phyloP scores from a whole-genome alignment of 73 alveolate genomes.

The Paramecium primaurelia region DNA sequence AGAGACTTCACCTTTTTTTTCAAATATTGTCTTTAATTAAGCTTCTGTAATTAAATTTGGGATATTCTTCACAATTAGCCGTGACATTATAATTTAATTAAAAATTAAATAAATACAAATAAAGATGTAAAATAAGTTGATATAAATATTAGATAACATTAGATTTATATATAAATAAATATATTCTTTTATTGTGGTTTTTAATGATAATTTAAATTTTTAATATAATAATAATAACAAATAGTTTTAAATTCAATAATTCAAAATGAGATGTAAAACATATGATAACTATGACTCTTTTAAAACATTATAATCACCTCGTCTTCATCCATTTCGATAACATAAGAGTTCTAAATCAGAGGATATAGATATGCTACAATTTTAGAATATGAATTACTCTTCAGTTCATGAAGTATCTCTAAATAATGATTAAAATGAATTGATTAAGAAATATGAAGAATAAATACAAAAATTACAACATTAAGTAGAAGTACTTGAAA shows the following conservation, averaged over 20 bases:
- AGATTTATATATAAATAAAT: background rate
- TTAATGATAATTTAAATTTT: background rate
- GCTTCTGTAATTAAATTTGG: background rate
- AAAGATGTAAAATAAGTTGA: background rate
- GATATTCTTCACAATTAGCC: background rate
- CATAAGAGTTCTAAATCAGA: constrained; percentile 36
- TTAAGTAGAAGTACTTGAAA: background rate
- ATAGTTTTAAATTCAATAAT: background rate
- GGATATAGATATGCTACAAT: background rate
- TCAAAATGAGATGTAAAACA: constrained; percentile 23
- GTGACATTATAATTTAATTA: background rate
- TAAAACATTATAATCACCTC: background rate
- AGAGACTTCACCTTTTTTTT: background rate
- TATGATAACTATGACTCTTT: constrained; percentile 35
- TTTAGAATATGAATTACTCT: constrained; percentile 9
- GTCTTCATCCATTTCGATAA: background rate
- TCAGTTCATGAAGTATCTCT: constrained; percentile 34
- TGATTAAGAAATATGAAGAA: constrained; percentile 35
- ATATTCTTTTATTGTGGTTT: background rate
- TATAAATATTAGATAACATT: background rate
- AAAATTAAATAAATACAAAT: background rate
- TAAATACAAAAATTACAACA: background rate
- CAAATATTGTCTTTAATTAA: background rate
- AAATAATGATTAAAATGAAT: background rate
- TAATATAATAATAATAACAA: background rate